Base-by-base conservation (phyloP, 108 stramenopile species). In the Phaeodactylum tricornutum region DNA sequence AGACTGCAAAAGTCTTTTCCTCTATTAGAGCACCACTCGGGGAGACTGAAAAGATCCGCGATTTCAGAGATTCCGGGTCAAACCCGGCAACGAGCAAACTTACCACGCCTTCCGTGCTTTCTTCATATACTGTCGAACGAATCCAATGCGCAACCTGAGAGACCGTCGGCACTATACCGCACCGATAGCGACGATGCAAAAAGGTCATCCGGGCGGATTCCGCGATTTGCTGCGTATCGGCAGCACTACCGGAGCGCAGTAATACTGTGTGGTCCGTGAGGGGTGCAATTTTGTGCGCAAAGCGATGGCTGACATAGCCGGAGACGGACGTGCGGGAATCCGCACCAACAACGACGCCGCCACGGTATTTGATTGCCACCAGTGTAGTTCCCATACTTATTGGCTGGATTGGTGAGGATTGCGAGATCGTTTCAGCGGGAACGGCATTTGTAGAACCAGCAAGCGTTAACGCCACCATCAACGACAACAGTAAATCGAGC, bases 191-290 rank as follows among this genome's bases (percentile, higher is more conserved):
- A 29, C 74, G 62, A 41, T 64, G 51, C 27, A 42, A 64, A 41
- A 84, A 62, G 20, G 75, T 62, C 15, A 53, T 37, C 27, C 59
- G 51, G 2, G 77, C 57, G 7, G 57, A 31, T 12, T 60, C 47
- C 4, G 78, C 68, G 31, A 91, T 55, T 42, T 51, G 56, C 55
- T 91, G 88, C 0, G 88, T 91, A 62, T 91, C 84, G 23, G 88
- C 84, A 4, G 88, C 84, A 62, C 81, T 83, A 4, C 88, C 88
- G 4, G 81, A 83, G 32, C 88, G 76, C 39, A 78, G 77, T 21
- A 91, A 53, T 27, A 80, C 71, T 60, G 77, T 82, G n/a, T 76
- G 72, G 29, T 53, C 25, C 24, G 59, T 33, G 2, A 52, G 24
- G 16, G 23, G 11, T 29, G 53, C 49, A 17, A 85, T 57, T 43